Base-by-base conservation (phyloP, 805 yeast genomes). In the Candida awuae region DNA sequence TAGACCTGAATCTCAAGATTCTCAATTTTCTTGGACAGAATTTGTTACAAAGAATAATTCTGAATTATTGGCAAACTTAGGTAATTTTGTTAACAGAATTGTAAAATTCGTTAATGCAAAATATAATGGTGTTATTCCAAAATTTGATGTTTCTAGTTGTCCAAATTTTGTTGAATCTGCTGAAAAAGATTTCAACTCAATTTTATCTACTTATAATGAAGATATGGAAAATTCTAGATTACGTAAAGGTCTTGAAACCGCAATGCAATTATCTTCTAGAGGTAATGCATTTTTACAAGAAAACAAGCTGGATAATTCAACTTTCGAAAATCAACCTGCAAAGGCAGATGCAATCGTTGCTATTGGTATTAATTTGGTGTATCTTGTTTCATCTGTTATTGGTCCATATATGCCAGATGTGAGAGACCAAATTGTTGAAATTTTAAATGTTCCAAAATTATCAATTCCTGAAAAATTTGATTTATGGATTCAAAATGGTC, bases 201-300 rank as follows among this genome's bases (percentile, higher is more conserved):
- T 86, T 36, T 62, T 92, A 50, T 54, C 59, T 23, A 66, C 65
- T 31, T 92, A 87, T 66, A 70, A 76, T 46, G 67, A 69, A 14
- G 80, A 77, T 50, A 72, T 88, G 83, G 95, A 85, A 59, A 70
- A 70, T 26, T 84, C 78, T 34, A 84, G 76, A 56, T 73, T 86
- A 55, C 81, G 96, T 63, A 81, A 78, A 56, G 97, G 97, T 59
- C 70, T 90, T 47, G 97, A 88, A 61, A 62, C 78, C 28, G 95
- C 95, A 45, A 87, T 92, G 96, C 71, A 84, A 23, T 68, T 92
- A 41, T 83, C 95, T 42, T 77, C 94, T 16, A 78, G 95, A 53
- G 98, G 98, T 63, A 92, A 92, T 66, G 83, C 72, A 61, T 92
- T 90, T 72, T 73, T 92, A 60, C 99, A 92, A 67, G 98, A 90